Base-by-base conservation (phyloP, 164 flowering plant species). In the Stephania japonica region DNA sequence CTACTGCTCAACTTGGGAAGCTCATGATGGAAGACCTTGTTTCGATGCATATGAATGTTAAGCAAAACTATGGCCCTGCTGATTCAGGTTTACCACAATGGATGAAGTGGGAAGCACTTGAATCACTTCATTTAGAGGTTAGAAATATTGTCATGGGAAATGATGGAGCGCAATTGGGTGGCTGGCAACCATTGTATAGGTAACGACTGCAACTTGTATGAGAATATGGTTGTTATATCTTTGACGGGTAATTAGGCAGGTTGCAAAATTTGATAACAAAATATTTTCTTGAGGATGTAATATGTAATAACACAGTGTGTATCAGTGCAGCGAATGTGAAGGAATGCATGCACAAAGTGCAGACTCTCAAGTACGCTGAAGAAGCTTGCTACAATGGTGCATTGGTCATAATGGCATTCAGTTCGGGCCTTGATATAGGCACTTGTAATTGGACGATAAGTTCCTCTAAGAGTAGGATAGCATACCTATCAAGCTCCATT, bases 371-470 rank as follows among this genome's bases (percentile, higher is more conserved):
- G 76, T 93, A 84, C 81, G 92, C 85, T 43, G 97, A 95, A 81
- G 97, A 90, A 85, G 80, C 77, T 8, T 93, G 91, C 84, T 88
- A 86, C 72, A 90, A 88, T 83, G 97, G 94, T 62, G 79, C 79
- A 42, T 67, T 93, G 75, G 63, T 83, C 23, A 74, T 95, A 42
- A 85, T 87, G 75, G 89, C 97, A 77, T 84, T 87, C 79, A 89
- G 97, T 82, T 91, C 99, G 70, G 99, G 98, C 77, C 82, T 90
- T 62, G 99, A 90, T 70, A 85, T 93, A 69, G 99, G 99, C 66
- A 11, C 93, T 42, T 93, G 86, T 79, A 95, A 93, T 81, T 95
- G 99, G 99, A 81, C 70, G 4, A 80, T 95, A 65, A 76, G 53
- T 67, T 68, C 84, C 73, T 92, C 97, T 69, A 79, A 83, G 62